phyloP scores from a whole-genome alignment of 2,329 filamentous ascomycete species.

The Aspergillus neotritici region DNA sequence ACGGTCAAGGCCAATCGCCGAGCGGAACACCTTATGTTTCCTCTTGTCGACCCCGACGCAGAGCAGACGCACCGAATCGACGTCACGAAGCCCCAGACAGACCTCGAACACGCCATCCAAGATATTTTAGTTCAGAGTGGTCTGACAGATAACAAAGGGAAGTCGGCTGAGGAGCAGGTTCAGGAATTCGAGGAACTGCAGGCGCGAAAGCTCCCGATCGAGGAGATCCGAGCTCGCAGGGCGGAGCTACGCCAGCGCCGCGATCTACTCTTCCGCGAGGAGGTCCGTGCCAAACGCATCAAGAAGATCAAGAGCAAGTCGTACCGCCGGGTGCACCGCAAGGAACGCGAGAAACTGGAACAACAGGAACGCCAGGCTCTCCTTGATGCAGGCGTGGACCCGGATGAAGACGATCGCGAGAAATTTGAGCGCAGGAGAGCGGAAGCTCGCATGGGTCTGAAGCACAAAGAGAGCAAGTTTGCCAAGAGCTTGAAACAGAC shows the following conservation, averaged over 20 bases:
- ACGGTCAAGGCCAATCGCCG: slow-evolving; percentile 91
- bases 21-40: slow-evolving; percentile 85
- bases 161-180: slow-evolving; percentile 58
- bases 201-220: slow-evolving; percentile 65
- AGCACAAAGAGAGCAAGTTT: slow-evolving; percentile 87
- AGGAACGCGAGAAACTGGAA: slow-evolving; percentile 59
- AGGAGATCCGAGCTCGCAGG: slow-evolving; percentile 65
- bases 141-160: slow-evolving; percentile 54
- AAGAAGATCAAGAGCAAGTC: slow-evolving; percentile 99
- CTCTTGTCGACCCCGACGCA: slow-evolving; percentile 66
- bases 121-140: slow-evolving; percentile 87
- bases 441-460: slow-evolving; percentile 75
- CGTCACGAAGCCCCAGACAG: slow-evolving; percentile 61
- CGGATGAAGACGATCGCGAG: slow-evolving; percentile 61
- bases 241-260: slow-evolving; percentile 72
- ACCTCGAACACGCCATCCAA: slow-evolving; percentile 80
- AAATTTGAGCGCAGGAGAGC: slow-evolving; percentile 68
- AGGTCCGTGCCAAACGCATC: slow-evolving; percentile 81
- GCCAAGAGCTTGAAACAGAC: slow-evolving; percentile 76
- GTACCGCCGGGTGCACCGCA: slow-evolving; percentile 86
- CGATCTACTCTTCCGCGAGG: slow-evolving; percentile 82
- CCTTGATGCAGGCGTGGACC: slow-evolving; percentile 53
- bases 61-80: slow-evolving; percentile 52
- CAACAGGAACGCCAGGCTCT: slow-evolving; percentile 54
- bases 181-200: slow-evolving; percentile 65